Evolutionary conservation across 768 basidiomycete species (phyloP).

Genomic region (Boletus subcaerulescens): DNA sequence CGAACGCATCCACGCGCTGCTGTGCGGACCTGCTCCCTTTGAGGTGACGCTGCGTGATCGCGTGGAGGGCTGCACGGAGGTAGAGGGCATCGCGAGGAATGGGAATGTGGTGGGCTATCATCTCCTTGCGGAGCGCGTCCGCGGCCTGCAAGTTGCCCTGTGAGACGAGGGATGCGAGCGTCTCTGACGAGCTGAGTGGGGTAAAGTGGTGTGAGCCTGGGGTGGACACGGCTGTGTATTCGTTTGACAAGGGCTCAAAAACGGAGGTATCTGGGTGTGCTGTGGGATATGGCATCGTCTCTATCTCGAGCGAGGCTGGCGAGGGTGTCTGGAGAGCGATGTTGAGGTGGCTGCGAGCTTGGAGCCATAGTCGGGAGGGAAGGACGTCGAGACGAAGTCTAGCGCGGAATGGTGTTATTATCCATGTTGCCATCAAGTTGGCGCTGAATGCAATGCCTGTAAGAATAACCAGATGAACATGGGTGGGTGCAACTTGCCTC

Average conservation of each 20-base stretch:
- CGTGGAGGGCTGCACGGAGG: conserved; percentile 35
- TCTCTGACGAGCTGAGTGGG: conserved; percentile 25
- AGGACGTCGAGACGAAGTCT: conserved; percentile 15
- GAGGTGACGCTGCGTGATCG: conserved; percentile 22
- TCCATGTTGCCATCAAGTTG: conserved; percentile 27
- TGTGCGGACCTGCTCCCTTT: conserved; percentile 14
- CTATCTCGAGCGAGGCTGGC: conserved; percentile 35
- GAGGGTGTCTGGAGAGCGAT: conserved; percentile 30
- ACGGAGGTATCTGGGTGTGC: conserved; percentile 31
- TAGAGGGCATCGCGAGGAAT: conserved; percentile 39
- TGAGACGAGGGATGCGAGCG: conserved; percentile 22
- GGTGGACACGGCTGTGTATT: conserved; percentile 27
- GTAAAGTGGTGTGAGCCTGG: conserved; percentile 6
- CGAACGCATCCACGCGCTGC: conserved; percentile 23
- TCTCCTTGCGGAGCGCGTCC: conserved; percentile 37
- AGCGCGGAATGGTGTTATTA: conserved; percentile 11
- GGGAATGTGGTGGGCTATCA: conserved; percentile 35
- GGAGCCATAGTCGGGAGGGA: conserved; percentile 15
- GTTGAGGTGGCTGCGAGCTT: conserved; percentile 21
- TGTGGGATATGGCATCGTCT: conserved; percentile 34
- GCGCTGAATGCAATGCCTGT: too few relatives aligned
- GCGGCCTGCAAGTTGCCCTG: conserved; percentile 28
- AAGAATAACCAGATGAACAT: too few relatives aligned
- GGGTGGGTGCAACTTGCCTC: too few relatives aligned
- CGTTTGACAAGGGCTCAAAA: conserved; percentile 36